A percentile compares a stretch with the other conserved stretches of the same genome.
Conservation (phyloP, 768 basidiomycete genomes). For the Lactarius hatsudake region DNA sequence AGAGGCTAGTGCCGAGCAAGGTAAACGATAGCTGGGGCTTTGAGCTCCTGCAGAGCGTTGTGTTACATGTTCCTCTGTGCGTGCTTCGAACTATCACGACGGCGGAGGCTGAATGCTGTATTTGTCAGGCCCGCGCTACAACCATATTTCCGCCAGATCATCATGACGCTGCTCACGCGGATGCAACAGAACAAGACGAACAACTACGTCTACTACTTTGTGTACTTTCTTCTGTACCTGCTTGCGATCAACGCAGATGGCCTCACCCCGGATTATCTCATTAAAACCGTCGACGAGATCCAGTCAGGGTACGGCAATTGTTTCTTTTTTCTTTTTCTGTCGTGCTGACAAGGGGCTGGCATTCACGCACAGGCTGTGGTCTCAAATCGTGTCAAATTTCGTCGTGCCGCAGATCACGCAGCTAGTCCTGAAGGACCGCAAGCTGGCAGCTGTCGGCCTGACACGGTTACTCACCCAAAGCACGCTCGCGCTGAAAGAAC, state of each 20-base stretch:
- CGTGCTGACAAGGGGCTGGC: not conserved
- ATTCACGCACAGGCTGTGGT: slow-evolving; percentile 58
- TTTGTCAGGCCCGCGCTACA: slow-evolving; percentile 54
- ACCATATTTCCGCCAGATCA: slow-evolving; percentile 69
- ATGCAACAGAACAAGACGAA: slow-evolving; percentile 89
- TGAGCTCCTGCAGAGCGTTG: slow-evolving; percentile 78
- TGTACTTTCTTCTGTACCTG: slow-evolving; percentile 71
- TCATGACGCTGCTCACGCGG: slow-evolving; percentile 78
- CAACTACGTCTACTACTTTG: slow-evolving; percentile 79
- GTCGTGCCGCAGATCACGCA: slow-evolving; percentile 79
- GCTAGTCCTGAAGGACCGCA: slow-evolving; percentile 79
- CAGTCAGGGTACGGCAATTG: slow-evolving; percentile 66
- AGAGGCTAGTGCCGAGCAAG: slow-evolving; percentile 84
- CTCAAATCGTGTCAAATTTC: slow-evolving; percentile 72
- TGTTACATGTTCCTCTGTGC: slow-evolving; percentile 72
- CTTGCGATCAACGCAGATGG: slow-evolving; percentile 74
- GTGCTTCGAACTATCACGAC: slow-evolving; percentile 34
- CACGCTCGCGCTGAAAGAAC: slow-evolving; percentile 61
- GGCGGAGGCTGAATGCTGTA: not conserved
- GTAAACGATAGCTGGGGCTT: slow-evolving; percentile 89
- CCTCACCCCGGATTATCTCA: slow-evolving; percentile 74
- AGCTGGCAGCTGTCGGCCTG: slow-evolving; percentile 77
- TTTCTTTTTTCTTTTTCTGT: not conserved
- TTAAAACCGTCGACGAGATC: slow-evolving; percentile 75
- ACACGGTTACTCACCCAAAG: slow-evolving; percentile 77